Evolutionary conservation across 345 rosid genomes (phyloP), one percentile per base, ranked within the genome.

Genomic region (Populus ilicifolia): DNA sequence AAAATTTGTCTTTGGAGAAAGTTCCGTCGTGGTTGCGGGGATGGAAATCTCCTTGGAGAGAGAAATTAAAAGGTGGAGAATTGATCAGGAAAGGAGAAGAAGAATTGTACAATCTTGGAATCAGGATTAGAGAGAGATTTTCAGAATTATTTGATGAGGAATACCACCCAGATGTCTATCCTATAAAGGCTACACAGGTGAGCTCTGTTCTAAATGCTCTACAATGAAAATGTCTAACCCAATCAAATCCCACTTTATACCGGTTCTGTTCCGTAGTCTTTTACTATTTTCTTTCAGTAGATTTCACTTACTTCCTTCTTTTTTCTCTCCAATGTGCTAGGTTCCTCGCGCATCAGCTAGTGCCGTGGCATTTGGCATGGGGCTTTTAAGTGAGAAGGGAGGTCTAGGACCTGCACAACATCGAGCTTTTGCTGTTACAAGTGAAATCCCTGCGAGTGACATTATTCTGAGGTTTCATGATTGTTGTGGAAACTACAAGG

Each of bases 341-440:
- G 85, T 96, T 85, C 97, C 97, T 78, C 88, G 95, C 73, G 96
- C 98, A 64, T 90, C 99, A 75, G 94, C 99, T 27, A 92, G 98
- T 86, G 98, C 98, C 66, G 95, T 96, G 81, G 98, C 99, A 14
- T 96, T 93, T 88, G 99, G 99, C 77, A 89, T 94, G 91, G 98
- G 99, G 39, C 86, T 94, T n/a, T 90, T 96, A 73, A 89, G 87
- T 8, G 94, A 78, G 79, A 94, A 77, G 82, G 99, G 98, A 80
- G 80, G 80, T 79, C 89, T 96, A 41, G 98, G 99, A 77, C 95
- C 88, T 17, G 99, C 90, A 36, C 81, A 81, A 25, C 89, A 94
- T 74, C 89, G 89, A 79, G 98, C 97, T 68, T 92, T 96, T 62
- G 87, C 98, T 73, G 95, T 96, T 84, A 87, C 86, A 36, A 93